Evolutionary conservation across 768 basidiomycete genomes (phyloP).

Genomic region (Termitomyces sp.): DNA sequence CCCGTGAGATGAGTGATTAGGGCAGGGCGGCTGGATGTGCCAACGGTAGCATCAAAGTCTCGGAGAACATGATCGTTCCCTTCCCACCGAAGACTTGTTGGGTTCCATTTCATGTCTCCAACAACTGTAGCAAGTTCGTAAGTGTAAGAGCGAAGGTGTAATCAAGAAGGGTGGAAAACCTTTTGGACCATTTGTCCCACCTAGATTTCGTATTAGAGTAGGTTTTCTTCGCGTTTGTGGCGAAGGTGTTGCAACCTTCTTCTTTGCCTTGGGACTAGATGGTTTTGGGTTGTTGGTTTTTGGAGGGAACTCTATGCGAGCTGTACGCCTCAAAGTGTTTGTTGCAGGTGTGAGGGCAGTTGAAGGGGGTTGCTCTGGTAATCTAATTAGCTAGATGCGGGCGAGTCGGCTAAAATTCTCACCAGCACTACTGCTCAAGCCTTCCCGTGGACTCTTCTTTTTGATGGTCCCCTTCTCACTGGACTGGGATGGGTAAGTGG

Average conservation of each 20-base stretch:
- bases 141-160: conserved; percentile 12
- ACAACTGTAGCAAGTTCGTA: conserved; percentile 54
- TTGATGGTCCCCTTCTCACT: conserved; percentile 55
- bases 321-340: conserved; percentile 56
- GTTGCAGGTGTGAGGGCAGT: conserved; percentile 38
- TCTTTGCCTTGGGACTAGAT: conserved; percentile 34
- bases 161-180: conserved; percentile 40
- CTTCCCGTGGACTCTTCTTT: conserved; percentile 52
- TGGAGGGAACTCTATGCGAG: conserved; percentile 50
- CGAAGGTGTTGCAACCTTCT: conserved; percentile 46
- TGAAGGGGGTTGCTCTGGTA: conserved; percentile 20
- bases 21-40: conserved; percentile 86
- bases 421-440: conserved; percentile 42
- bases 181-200: conserved; percentile 65
- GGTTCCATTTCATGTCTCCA: conserved; percentile 98
- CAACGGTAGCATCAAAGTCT: conserved; percentile 84
- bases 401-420: not conserved
- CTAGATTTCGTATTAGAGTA: conserved; percentile 83
- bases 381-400: not conserved
- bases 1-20: conserved; percentile 93
- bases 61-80: conserved; percentile 91
- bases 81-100: conserved; percentile 87
- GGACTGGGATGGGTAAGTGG: conserved; percentile 35
- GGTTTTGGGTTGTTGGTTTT: conserved; percentile 29
- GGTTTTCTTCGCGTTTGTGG: conserved; percentile 67